phyloP scores from a whole-genome alignment of 31 red algal species.

The Porphyra umbilicalis region DNA sequence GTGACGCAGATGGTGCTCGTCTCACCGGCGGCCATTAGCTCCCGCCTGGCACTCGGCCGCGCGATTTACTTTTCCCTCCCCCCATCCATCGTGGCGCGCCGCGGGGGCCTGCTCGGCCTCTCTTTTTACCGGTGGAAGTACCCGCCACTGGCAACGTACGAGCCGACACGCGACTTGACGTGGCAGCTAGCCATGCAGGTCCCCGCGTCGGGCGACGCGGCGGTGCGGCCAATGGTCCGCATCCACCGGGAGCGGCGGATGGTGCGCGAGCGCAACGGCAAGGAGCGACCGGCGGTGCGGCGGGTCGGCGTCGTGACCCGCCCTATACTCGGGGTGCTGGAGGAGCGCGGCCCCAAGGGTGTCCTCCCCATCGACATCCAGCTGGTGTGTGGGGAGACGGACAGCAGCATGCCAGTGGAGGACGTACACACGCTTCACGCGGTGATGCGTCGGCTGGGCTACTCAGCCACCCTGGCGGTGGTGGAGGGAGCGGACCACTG shows the following conservation, averaged over 20 bases:
- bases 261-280: not conserved
- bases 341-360: not conserved
- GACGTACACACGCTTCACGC: constrained; percentile 39
- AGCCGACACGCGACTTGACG: constrained; percentile 49
- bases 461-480: constrained; percentile 27
- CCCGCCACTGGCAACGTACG: constrained; percentile 38
- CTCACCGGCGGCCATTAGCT: constrained; percentile 64
- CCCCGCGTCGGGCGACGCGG: constrained; percentile 62
- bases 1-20: constrained; percentile 59
- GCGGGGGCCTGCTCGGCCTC: constrained; percentile 80
- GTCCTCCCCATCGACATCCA: constrained; percentile 35
- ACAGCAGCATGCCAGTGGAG: constrained; percentile 47
- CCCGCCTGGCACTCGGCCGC: constrained; percentile 32
- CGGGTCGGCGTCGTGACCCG: constrained; percentile 32
- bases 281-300: not conserved
- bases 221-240: constrained; percentile 57
- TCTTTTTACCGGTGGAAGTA: constrained; percentile 65
- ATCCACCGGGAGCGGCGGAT: not conserved
- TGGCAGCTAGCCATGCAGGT: constrained; percentile 60
- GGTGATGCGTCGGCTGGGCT: constrained; percentile 27
- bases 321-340: not conserved
- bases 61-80: constrained; percentile 83
- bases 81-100: constrained; percentile 67
- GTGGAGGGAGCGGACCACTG: constrained; percentile 66
- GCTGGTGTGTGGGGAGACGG: constrained; percentile 49